Base-by-base conservation (phyloP, 345 rosid genomes). In the Viola odorata region DNA sequence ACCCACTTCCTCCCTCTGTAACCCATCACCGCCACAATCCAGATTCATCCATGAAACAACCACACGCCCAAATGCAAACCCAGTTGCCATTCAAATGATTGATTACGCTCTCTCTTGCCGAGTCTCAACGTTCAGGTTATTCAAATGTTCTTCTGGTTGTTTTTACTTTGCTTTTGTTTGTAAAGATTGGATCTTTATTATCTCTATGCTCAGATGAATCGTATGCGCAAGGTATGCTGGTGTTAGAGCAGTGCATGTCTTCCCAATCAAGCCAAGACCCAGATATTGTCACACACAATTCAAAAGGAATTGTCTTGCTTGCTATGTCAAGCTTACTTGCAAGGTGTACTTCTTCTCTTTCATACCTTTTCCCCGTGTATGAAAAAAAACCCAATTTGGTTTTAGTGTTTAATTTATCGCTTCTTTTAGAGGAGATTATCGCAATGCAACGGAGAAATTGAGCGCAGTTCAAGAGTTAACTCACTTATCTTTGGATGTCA, bases 81-180 rank as follows among this genome's bases (percentile, higher is more conserved):
- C 95, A 44, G 95, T 88, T 58, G 83, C 89, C 50, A 69, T 82
- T 64, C 95, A 94, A 80, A 90, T 88, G 99, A 85, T 94, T 41
- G 81, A 86, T 64, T 88, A 85, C 73, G 97, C 96, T 65, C 86
- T 86, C 63, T 81, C 87, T 81, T 58, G 86, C 89, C 50, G 77
- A 82, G 61, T 81, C 91, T 52, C 79, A 82, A 65, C 84, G 75
- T 56, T 80, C 99, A 83, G 96, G 98, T 89, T 6, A 41, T 7
- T 8, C 12, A 12, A 8, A n/a, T 12, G 1, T 58, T 57, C 23
- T 11, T 15, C 50, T 7, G 12, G 14, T n/a, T 5, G 15, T 37
- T 42, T 37, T 16, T n/a, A 3, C 36, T 5, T 5, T 12, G 3
- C n/a, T 36, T 6, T 17, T 10, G 11, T 23, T 58, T n/a, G 6